Evolutionary conservation across 306 rosid genomes (phyloP).

Genomic region (Medicago lupulina): DNA sequence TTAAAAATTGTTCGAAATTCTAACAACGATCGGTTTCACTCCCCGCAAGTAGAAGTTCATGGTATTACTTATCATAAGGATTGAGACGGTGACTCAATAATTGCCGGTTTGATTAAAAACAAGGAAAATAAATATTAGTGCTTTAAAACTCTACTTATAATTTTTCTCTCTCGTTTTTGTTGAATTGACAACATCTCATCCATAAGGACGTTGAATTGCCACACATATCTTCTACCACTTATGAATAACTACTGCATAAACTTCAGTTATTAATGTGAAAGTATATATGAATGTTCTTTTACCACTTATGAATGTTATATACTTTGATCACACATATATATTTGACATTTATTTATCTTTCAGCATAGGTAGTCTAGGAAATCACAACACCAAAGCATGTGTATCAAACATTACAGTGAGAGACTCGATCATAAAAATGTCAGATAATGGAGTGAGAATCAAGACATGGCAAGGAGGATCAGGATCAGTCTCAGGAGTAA

Average conservation of each 20-base stretch:
- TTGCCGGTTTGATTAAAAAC: no score
- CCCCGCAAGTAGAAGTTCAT: no score
- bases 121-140: no score
- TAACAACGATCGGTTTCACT: not conserved
- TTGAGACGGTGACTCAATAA: no score
- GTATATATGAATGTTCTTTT: not conserved
- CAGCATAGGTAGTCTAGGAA: constrained; percentile 95
- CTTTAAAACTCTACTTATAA: not conserved
- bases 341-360: not conserved
- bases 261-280: not conserved
- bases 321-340: not conserved
- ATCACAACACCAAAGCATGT: constrained; percentile 78
- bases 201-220: no score
- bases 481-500: constrained; percentile 73
- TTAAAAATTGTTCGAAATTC: no score
- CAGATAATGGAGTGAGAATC: constrained; percentile 86
- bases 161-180: not conserved
- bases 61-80: no score
- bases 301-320: not conserved
- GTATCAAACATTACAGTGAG: constrained; percentile 75
- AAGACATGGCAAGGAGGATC: constrained; percentile 99
- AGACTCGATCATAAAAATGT: constrained; percentile 69
- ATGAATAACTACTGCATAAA: not conserved
- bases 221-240: not conserved
- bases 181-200: not conserved